phyloP scores from a whole-genome alignment of 2,329 filamentous ascomycete species.

The Fusarium domesticum region DNA sequence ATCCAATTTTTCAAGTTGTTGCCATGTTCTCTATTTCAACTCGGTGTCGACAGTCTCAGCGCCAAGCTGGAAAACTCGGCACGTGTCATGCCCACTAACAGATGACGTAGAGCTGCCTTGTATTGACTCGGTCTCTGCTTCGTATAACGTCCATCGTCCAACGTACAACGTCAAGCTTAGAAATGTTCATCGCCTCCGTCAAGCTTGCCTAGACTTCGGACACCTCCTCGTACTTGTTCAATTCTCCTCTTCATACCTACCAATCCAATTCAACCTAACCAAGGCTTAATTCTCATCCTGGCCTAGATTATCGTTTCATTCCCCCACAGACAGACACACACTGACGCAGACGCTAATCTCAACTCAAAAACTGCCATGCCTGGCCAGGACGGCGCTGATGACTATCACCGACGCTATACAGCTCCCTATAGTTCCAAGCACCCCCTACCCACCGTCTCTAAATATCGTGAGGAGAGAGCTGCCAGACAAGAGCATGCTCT shows the following conservation, averaged over 20 bases:
- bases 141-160: constrained; percentile 6
- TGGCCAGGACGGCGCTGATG: constrained; percentile 37
- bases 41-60: constrained; percentile 8
- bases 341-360: constrained; percentile 2
- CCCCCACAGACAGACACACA: constrained; percentile 1
- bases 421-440: constrained; percentile 42
- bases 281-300: background rate
- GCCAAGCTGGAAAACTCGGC: constrained; percentile 28
- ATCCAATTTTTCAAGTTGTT: constrained; percentile 7
- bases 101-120: constrained; percentile 30
- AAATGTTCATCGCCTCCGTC: background rate
- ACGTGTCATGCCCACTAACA: constrained; percentile 12
- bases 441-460: constrained; percentile 48
- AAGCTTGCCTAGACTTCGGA: too few species aligned
- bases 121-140: constrained; percentile 2
- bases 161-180: background rate
- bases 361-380: constrained; percentile 31
- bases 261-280: background rate
- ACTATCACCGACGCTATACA: constrained; percentile 35
- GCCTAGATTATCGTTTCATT: background rate
- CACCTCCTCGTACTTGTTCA: background rate
- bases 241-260: background rate
- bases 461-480: constrained; percentile 45
- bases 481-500: constrained; percentile 42
- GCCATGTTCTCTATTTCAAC: constrained; percentile 10